Evolutionary conservation across 2,329 filamentous ascomycete genomes (phyloP).

Genomic region (Aphanocladium album): DNA sequence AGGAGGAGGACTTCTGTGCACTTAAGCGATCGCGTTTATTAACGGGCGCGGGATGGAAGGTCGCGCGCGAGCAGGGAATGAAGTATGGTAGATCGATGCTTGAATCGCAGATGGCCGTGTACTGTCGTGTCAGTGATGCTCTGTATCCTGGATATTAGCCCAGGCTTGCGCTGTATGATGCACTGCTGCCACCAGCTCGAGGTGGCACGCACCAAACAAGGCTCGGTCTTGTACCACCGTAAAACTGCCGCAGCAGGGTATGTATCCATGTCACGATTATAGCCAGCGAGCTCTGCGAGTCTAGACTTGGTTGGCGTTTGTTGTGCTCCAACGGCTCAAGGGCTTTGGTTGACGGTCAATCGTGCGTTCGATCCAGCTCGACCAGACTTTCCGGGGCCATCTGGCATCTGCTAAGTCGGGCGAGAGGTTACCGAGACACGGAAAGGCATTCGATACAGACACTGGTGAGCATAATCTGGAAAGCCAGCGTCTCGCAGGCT

Average conservation of each 20-base stretch:
- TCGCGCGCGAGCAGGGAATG: background rate
- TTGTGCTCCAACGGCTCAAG: background rate
- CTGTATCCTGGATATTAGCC: background rate
- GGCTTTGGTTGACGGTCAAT: background rate
- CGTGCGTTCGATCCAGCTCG: background rate
- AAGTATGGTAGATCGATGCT: background rate
- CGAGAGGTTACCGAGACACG: background rate
- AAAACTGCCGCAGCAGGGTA: background rate
- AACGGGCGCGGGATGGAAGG: background rate
- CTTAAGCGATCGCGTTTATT: constrained; percentile 1
- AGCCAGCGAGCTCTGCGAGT: background rate
- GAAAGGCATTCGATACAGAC: background rate
- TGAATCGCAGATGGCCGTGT: background rate
- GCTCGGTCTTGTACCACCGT: background rate
- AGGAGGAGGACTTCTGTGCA: background rate
- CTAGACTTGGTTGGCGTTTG: background rate
- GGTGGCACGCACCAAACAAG: background rate
- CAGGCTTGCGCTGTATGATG: background rate
- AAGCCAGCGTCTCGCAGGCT: background rate
- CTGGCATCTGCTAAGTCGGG: background rate
- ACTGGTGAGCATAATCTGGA: background rate
- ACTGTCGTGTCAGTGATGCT: background rate
- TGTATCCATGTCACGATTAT: no score
- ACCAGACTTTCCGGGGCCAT: background rate
- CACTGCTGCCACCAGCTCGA: background rate